Percentiles rank a stretch among this genome's conserved stretches.
Conservation (phyloP, 805 yeast genomes). For the Teunomyces stri region DNA sequence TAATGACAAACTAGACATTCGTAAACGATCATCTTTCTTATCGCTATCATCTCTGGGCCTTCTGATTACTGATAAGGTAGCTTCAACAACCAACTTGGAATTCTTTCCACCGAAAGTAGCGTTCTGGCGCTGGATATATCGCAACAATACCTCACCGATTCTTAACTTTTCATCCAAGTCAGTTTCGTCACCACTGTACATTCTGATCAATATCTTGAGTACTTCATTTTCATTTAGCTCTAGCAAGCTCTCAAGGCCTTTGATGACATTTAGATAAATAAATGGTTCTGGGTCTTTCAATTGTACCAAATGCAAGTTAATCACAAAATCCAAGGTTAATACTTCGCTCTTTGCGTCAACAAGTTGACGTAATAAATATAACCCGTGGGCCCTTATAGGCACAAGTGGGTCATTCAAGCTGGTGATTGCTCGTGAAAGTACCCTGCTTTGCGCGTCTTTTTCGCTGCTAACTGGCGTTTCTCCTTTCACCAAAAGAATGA, state of each 20-base stretch:
- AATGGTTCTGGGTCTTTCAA: slow-evolving; percentile 81
- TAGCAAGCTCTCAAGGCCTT: slow-evolving; percentile 66
- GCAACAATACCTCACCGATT: slow-evolving; percentile 76
- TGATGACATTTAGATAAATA: slow-evolving; percentile 79
- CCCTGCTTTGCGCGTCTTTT: slow-evolving; percentile 34
- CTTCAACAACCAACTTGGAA: slow-evolving; percentile 42
- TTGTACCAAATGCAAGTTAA: slow-evolving; percentile 61
- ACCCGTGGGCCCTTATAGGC: slow-evolving; percentile 86
- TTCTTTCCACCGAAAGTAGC: slow-evolving; percentile 46
- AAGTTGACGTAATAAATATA: slow-evolving; percentile 59
- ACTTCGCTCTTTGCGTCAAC: slow-evolving; percentile 50
- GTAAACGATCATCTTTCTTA: slow-evolving; percentile 52
- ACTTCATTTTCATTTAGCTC: slow-evolving; percentile 39
- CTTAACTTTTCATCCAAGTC: slow-evolving; percentile 68
- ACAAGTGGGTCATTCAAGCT: slow-evolving; percentile 74
- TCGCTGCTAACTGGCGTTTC: slow-evolving; percentile 18
- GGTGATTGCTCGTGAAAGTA: slow-evolving; percentile 58
- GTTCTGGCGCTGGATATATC: slow-evolving; percentile 51
- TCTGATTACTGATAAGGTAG: slow-evolving; percentile 41
- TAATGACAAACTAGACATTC: slow-evolving; percentile 87
- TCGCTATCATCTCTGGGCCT: slow-evolving; percentile 19
- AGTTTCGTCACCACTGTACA: slow-evolving; percentile 31
- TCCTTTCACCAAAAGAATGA: slow-evolving; percentile 26
- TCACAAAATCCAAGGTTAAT: slow-evolving; percentile 50
- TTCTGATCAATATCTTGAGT: slow-evolving; percentile 32